These are phyloP conservation scores for Echinosophora koreensis DNA, from an alignment of 306 rosid genomes.

Conservation along the genomic window DNA sequence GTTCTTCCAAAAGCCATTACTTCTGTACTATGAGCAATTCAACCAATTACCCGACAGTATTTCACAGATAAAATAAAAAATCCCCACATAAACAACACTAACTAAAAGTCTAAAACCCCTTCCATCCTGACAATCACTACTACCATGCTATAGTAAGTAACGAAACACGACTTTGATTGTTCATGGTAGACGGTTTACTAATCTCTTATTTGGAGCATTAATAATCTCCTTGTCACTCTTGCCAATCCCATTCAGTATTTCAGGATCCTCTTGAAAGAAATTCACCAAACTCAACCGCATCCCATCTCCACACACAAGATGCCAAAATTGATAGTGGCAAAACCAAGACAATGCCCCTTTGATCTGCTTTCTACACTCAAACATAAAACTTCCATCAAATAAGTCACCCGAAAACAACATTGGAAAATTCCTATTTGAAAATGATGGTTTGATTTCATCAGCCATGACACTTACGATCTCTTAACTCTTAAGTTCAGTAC, in stretches of 20 bases:
- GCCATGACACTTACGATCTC: background rate
- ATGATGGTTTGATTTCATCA: background rate
- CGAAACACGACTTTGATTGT: background rate
- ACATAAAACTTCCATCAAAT: background rate
- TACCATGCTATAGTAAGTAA: background rate
- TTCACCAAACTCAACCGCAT: background rate
- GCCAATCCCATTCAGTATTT: background rate
- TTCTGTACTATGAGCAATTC: slow-evolving; percentile 10
- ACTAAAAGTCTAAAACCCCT: background rate
- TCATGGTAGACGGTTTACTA: background rate
- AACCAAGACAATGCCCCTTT: background rate
- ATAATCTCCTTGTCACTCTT: background rate
- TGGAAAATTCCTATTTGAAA: background rate
- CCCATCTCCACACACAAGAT: background rate
- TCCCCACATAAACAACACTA: background rate
- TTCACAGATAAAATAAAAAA: background rate
- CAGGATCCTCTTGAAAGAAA: background rate
- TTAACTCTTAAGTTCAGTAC: background rate
- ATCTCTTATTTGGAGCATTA: background rate
- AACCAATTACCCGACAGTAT: background rate
- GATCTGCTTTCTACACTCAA: background rate
- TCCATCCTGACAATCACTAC: background rate
- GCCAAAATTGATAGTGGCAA: background rate
- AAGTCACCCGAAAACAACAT: background rate
- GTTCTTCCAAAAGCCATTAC: background rate